Conservation (phyloP, 345 rosid genomes). For the Raphanus raphanistrum region DNA sequence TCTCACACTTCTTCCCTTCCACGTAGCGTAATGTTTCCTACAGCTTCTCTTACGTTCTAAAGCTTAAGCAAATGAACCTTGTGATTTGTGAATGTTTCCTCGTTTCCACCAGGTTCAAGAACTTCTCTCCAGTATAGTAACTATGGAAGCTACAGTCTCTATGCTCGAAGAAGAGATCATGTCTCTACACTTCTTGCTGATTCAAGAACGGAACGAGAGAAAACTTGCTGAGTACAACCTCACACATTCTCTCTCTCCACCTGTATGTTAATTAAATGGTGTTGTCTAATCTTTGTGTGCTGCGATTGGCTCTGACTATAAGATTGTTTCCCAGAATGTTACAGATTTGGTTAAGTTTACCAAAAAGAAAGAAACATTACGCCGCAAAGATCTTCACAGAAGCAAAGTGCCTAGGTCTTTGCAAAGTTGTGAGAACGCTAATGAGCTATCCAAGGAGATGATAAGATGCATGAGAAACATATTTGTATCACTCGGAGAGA, state of each 20-base stretch:
- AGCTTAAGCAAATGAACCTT: neutral
- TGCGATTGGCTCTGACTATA: slow-evolving; percentile 19
- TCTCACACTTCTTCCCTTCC: slow-evolving; percentile 32
- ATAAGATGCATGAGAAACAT: slow-evolving; percentile 89
- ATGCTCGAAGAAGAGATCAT: slow-evolving; percentile 76
- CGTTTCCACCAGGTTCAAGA: slow-evolving; percentile 61
- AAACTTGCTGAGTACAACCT: slow-evolving; percentile 74
- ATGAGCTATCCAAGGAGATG: slow-evolving; percentile 71
- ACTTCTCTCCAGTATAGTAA: slow-evolving; percentile 58
- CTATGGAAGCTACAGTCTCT: slow-evolving; percentile 63
- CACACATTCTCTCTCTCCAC: slow-evolving; percentile 52
- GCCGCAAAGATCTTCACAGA: slow-evolving; percentile 18
- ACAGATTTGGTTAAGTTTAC: slow-evolving; percentile 25
- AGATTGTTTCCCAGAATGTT: slow-evolving; percentile 24
- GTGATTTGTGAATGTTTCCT: neutral
- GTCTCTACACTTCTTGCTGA: slow-evolving; percentile 80
- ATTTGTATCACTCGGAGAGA: slow-evolving; percentile 78
- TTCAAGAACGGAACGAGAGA: slow-evolving; percentile 90
- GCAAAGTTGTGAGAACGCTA: slow-evolving; percentile 29
- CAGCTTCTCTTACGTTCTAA: neutral
- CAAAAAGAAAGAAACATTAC: slow-evolving; percentile 1
- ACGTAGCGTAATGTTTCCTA: slow-evolving; percentile 21
- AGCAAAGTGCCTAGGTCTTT: slow-evolving; percentile 25
- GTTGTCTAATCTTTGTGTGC: slow-evolving; percentile 6
- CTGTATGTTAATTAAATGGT: slow-evolving; percentile 28